phyloP scores from a whole-genome alignment of 306 rosid genomes.

The Cicer arietinum region DNA sequence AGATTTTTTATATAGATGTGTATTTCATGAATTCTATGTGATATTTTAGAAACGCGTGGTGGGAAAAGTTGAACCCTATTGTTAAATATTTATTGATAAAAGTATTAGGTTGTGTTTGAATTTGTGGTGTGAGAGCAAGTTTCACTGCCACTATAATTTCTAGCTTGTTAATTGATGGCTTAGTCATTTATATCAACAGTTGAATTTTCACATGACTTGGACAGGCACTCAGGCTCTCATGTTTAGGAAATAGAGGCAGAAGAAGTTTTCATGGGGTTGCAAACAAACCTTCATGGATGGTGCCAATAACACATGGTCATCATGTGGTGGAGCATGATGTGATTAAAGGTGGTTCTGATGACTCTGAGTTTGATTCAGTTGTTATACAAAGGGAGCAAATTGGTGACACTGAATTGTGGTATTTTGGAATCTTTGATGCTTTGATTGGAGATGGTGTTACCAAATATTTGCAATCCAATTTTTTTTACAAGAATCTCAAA shows the following conservation, averaged over 20 bases:
- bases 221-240: slow-evolving; percentile 54
- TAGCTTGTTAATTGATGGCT: too few species aligned
- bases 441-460: slow-evolving; percentile 65
- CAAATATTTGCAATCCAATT: slow-evolving; percentile 69
- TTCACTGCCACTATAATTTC: too few species aligned
- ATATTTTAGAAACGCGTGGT: too few species aligned
- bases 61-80: not conserved
- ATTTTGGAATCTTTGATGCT: slow-evolving; percentile 76
- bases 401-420: slow-evolving; percentile 66
- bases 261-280: slow-evolving; percentile 36
- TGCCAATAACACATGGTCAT: slow-evolving; percentile 78
- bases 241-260: slow-evolving; percentile 47
- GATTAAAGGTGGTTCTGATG: slow-evolving; percentile 37
- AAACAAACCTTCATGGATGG: slow-evolving; percentile 73
- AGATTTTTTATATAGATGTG: too few species aligned
- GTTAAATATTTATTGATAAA: not conserved
- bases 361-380: slow-evolving; percentile 58
- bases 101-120: not conserved
- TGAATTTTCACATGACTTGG: not conserved
- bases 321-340: slow-evolving; percentile 51
- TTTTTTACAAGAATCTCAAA: slow-evolving; percentile 64
- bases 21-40: too few species aligned
- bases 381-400: slow-evolving; percentile 73
- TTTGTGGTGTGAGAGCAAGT: too few species aligned
- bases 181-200: not conserved